phyloP scores from a whole-genome alignment of 345 rosid genomes.

The Eucalyptus coolabah region DNA sequence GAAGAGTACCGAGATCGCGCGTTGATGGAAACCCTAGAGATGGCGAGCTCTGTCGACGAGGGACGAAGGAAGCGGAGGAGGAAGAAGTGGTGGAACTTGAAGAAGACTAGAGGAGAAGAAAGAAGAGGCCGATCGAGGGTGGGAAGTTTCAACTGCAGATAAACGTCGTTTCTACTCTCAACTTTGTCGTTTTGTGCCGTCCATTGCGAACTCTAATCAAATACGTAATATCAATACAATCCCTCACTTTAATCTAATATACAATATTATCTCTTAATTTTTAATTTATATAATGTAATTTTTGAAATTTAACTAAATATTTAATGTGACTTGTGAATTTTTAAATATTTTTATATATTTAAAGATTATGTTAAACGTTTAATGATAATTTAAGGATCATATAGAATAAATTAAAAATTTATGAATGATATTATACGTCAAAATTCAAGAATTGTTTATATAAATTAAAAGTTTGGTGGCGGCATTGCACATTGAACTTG shows the following conservation, averaged over 20 bases:
- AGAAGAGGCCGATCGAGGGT: not conserved
- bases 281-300: rapidly evolving
- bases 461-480: rapidly evolving
- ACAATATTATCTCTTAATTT: rapidly evolving
- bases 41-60: not conserved
- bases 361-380: no score
- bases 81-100: not conserved
- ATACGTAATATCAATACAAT: no score
- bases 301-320: rapidly evolving
- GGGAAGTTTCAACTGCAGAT: not conserved
- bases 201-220: no score
- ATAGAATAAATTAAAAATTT: no score
- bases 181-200: not conserved
- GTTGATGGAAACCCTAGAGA: not conserved
- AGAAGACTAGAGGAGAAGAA: not conserved
- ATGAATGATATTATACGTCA: rapidly evolving
- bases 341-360: not conserved
- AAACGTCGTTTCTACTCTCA: not conserved
- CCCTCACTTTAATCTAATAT: no score
- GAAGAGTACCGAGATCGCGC: not conserved
- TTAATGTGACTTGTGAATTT: not conserved
- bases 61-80: not conserved
- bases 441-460: rapidly evolving
- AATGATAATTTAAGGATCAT: rapidly evolving
- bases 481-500: no score